Percentiles rank a stretch among this genome's conserved stretches.
Conservation (phyloP, 768 basidiomycete species). For the Calocybe gangraenosa region DNA sequence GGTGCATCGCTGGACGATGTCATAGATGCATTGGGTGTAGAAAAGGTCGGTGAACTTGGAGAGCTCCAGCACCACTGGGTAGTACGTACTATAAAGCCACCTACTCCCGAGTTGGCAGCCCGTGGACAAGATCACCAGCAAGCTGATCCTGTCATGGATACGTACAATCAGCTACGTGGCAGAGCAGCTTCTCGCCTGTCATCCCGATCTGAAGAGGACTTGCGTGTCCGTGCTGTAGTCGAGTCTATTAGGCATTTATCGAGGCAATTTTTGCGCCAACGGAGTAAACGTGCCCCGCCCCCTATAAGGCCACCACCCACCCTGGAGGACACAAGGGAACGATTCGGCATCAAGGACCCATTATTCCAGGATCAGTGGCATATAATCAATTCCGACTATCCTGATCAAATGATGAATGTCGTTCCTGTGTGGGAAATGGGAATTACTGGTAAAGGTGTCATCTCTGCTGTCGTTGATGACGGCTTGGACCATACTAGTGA, state of each 20-base stretch:
- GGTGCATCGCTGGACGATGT: conserved; percentile 55
- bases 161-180: conserved; percentile 42
- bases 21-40: conserved; percentile 60
- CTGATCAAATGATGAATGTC: conserved; percentile 87
- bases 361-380: conserved; percentile 91
- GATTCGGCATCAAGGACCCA: conserved; percentile 76
- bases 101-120: conserved; percentile 18
- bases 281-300: conserved; percentile 73
- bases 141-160: conserved; percentile 45
- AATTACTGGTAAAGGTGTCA: conserved; percentile 81
- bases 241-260: conserved; percentile 58
- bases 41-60: conserved; percentile 86
- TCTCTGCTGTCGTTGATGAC: conserved; percentile 89
- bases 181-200: conserved; percentile 27
- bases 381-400: conserved; percentile 81
- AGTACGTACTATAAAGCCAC: conserved; percentile 52
- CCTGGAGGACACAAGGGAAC: conserved; percentile 47
- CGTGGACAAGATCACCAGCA: conserved; percentile 25
- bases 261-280: conserved; percentile 61
- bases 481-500: conserved; percentile 87
- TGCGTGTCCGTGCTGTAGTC: conserved; percentile 40
- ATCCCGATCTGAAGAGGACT: conserved; percentile 37
- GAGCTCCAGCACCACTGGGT: conserved; percentile 83
- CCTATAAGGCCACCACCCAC: conserved; percentile 38
- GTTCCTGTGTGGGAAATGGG: conserved; percentile 90